Base-by-base conservation (phyloP, 1,139 yeast species). In the Candida buenavistaensis region DNA sequence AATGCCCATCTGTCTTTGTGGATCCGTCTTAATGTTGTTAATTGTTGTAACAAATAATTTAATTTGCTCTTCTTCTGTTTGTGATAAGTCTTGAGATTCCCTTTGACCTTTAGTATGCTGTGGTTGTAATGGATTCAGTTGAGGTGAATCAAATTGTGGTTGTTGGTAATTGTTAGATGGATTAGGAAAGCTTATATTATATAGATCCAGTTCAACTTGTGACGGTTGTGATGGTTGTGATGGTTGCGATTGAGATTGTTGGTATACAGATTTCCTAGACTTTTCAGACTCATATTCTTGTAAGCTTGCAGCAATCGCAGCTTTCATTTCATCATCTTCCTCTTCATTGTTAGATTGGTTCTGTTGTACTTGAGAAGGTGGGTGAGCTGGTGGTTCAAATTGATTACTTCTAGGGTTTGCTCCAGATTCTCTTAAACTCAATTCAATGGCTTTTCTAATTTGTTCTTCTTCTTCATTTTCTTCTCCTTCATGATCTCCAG, bases 301-400 rank as follows among this genome's bases (percentile, higher is more conserved):
- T 44, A 92, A 69, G 59, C 96, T 86, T 1, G 96, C 97, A n/a
- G 86, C 96, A 41, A 92, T 89, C 0, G 97, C 98, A 1, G 94
- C 95, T 54, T 81, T 85, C 80, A 92, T 75, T 28, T 88, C 96
- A 23, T 83, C 94, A 47, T 92, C 97, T 20, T 85, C 87, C 6
- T 83, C 94, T 2, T 80, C 86, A 11, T 24, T 12, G 8, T n/a
- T 16, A 24, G 10, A 44, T 19, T 23, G 29, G 35, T 6, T 41
- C 28, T 25, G 22, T 23, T 23, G 29, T 16, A n/a, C n/a, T n/a
- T n/a, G n/a, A n/a, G 45, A 35, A 11, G 47, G 44, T n/a, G 46
- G 36, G 15, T 38, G 41, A 11, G 47, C 36, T 6, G 51, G 51
- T 6, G 52, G 48, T 2, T 34, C 36, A 3, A 39, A 30, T 22